Conservation (phyloP, 192 early-diverging fungal genomes). For the Coemansia sp. region DNA sequence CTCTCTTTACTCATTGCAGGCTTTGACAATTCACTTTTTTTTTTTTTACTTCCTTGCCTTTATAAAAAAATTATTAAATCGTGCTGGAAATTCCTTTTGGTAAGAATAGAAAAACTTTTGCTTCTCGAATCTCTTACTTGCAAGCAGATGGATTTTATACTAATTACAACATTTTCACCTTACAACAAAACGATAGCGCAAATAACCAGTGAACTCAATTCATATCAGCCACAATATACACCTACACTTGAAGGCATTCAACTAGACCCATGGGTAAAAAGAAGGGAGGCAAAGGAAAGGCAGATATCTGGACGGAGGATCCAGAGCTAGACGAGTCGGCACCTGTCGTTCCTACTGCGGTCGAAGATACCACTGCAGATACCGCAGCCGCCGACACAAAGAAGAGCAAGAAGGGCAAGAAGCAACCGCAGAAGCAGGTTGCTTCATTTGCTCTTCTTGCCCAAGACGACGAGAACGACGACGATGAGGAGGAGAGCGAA, state of each 20-base stretch:
- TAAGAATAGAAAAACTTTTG: not conserved
- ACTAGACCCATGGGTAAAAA: constrained; percentile 35
- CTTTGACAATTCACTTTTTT: not conserved
- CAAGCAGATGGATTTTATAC: not conserved
- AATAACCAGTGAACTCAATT: not conserved
- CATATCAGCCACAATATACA: not conserved
- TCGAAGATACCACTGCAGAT: constrained; percentile 6
- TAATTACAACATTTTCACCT: not conserved
- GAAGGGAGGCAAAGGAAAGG: constrained; percentile 21
- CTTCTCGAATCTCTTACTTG: not conserved
- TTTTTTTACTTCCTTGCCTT: not conserved
- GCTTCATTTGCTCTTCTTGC: constrained; percentile 28
- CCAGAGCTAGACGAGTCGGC: constrained; percentile 12
- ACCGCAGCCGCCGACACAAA: constrained; percentile 12
- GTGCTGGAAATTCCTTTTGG: not conserved
- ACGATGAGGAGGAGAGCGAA: constrained; percentile 27
- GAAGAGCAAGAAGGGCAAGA: constrained; percentile 31
- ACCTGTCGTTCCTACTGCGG: constrained; percentile 5
- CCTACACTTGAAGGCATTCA: not conserved
- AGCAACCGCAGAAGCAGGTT: constrained; percentile 9
- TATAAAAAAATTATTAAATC: not conserved
- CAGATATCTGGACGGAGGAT: constrained; percentile 45
- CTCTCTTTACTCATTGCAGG: not conserved
- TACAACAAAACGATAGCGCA: not conserved
- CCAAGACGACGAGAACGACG: constrained; percentile 46